Evolutionary conservation across 2,329 filamentous ascomycete genomes (phyloP).

Genomic region (Aureobasidium sp.): DNA sequence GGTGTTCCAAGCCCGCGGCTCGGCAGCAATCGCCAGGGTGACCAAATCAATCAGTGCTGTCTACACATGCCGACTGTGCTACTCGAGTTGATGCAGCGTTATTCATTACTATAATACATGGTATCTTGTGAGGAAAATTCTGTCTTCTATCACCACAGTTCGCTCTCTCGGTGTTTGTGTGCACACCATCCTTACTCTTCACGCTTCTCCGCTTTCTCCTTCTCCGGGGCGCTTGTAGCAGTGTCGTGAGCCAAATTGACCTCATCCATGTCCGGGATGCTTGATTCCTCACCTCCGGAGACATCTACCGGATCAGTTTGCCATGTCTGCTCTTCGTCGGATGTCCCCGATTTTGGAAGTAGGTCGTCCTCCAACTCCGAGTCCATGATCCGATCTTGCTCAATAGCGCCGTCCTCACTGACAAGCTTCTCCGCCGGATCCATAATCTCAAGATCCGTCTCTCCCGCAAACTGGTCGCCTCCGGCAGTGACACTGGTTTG

Average conservation of each 20-base stretch:
- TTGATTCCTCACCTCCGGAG: background rate
- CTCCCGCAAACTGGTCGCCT: conserved; percentile 27
- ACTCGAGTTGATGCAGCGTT: too few relatives aligned
- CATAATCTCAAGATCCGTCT: conserved; percentile 23
- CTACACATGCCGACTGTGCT: too few relatives aligned
- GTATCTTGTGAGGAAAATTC: too few relatives aligned
- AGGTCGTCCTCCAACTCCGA: conserved; percentile 14
- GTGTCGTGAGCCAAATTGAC: background rate
- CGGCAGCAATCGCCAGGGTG: background rate
- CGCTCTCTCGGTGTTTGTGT: background rate
- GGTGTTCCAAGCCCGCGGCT: background rate
- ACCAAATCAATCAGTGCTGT: too few relatives aligned
- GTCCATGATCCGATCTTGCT: conserved; percentile 13
- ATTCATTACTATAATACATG: conserved; percentile 14
- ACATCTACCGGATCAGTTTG: conserved; percentile 1
- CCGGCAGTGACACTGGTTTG: conserved; percentile 23
- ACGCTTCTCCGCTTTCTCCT: background rate
- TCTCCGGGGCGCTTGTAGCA: background rate
- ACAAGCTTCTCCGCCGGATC: conserved; percentile 19
- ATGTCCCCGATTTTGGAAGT: conserved; percentile 4
- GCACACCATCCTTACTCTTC: background rate
- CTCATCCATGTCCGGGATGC: background rate
- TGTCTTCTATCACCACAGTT: too few relatives aligned
- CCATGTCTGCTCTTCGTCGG: conserved; percentile 19
- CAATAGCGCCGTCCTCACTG: conserved; percentile 5